Evolutionary conservation across 2,329 filamentous ascomycete species (phyloP).

Genomic region (Cladosporium colombiae): DNA sequence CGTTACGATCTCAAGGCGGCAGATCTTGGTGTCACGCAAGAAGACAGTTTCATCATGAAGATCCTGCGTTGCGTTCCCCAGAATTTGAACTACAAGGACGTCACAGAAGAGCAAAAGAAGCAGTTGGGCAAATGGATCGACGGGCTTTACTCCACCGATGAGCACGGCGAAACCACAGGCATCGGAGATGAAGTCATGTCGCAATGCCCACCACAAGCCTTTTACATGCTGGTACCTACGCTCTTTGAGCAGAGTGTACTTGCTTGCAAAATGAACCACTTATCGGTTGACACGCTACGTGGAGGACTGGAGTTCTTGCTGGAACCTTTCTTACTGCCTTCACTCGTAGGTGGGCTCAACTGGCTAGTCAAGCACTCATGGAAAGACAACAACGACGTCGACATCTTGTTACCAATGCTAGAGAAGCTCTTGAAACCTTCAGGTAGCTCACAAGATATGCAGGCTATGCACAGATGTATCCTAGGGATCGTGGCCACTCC

Average conservation of each 20-base stretch:
- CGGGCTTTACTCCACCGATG: conserved; percentile 73
- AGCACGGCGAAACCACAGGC: conserved; percentile 56
- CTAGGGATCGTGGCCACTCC: conserved; percentile 70
- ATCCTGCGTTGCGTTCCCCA: conserved; percentile 63
- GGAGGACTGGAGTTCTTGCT: conserved; percentile 77
- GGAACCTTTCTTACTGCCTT: conserved; percentile 78
- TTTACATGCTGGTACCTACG: conserved; percentile 75
- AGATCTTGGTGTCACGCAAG: conserved; percentile 63
- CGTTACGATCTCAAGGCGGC: conserved; percentile 66
- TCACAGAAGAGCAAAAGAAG: conserved; percentile 65
- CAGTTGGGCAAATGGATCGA: conserved; percentile 75
- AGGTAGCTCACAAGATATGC: conserved; percentile 71
- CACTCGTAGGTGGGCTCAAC: conserved; percentile 70
- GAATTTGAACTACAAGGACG: conserved; percentile 58
- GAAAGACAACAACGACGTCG: conserved; percentile 63
- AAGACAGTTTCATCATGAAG: conserved; percentile 68
- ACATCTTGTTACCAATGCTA: conserved; percentile 69
- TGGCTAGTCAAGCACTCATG: conserved; percentile 73
- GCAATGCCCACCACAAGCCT: conserved; percentile 78
- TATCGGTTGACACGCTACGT: conserved; percentile 71
- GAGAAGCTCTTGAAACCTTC: conserved; percentile 70
- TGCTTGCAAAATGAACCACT: conserved; percentile 64
- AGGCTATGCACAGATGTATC: conserved; percentile 69
- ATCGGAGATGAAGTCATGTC: conserved; percentile 80
- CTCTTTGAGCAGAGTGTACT: conserved; percentile 74